A percentile compares a stretch with the other conserved stretches of the same genome.
These are phyloP conservation scores for Tephrocybe sp. DNA, from an alignment of 768 basidiomycete species.

Conservation along the genomic window DNA sequence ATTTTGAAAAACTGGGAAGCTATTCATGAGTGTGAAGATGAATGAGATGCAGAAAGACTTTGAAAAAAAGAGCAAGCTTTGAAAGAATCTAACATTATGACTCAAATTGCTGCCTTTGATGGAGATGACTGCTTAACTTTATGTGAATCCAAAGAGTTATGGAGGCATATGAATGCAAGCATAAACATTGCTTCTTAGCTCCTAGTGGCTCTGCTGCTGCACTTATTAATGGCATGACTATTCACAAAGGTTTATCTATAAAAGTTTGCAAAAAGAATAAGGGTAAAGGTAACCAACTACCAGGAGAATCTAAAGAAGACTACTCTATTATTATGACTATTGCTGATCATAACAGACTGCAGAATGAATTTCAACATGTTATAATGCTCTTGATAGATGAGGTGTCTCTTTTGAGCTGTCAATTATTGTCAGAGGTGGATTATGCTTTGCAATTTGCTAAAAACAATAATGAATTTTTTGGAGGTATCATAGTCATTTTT, in stretches of 20 bases:
- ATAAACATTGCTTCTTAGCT: slow-evolving; percentile 25
- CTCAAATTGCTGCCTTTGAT: no score
- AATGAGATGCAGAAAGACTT: slow-evolving; percentile 28
- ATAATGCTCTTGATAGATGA: slow-evolving; percentile 29
- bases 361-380: slow-evolving; percentile 25
- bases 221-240: background rate
- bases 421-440: slow-evolving; percentile 28
- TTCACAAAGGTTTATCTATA: background rate
- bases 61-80: slow-evolving; percentile 13
- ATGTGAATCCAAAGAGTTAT: slow-evolving; percentile 24
- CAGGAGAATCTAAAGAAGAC: slow-evolving; percentile 6
- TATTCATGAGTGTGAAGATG: slow-evolving; percentile 33
- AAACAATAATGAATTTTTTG: slow-evolving; percentile 24
- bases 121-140: no score
- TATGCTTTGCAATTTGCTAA: slow-evolving; percentile 25
- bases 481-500: slow-evolving; percentile 30
- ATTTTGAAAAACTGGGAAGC: slow-evolving; percentile 33
- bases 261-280: slow-evolving; percentile 4
- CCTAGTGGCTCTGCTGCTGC: slow-evolving; percentile 20
- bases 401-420: slow-evolving; percentile 22
- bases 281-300: slow-evolving; percentile 15
- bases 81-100: background rate
- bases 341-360: slow-evolving; percentile 11
- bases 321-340: slow-evolving; percentile 17
- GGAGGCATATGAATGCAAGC: slow-evolving; percentile 16